phyloP scores from a whole-genome alignment of 768 basidiomycete species.

The Lactarius trivialis region DNA sequence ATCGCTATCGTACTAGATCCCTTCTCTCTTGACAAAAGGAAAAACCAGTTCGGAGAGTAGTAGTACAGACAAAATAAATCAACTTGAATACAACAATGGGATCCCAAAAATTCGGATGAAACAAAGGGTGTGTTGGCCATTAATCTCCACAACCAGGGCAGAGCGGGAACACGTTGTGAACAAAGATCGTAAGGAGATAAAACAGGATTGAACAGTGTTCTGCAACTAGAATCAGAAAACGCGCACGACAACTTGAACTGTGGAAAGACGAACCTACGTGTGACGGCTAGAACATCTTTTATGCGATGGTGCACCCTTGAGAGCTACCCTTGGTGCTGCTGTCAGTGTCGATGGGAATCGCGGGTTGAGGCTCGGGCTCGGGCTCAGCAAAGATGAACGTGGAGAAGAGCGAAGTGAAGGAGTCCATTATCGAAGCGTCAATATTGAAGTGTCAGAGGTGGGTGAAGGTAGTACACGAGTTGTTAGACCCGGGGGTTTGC shows the following conservation, averaged over 20 bases:
- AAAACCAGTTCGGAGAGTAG: background rate
- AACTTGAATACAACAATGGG: too few species aligned
- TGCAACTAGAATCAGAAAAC: background rate
- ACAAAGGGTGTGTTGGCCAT: conserved; percentile 1
- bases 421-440: conserved; percentile 9
- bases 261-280: background rate
- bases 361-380: background rate
- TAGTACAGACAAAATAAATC: background rate
- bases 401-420: conserved; percentile 1
- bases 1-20: background rate
- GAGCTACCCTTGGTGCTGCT: background rate
- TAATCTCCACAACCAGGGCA: background rate
- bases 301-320: conserved; percentile 9
- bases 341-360: conserved; percentile 7
- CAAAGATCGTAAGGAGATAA: background rate
- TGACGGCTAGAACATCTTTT: background rate
- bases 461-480: too few species aligned
- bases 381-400: background rate
- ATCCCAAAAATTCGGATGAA: background rate
- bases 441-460: background rate
- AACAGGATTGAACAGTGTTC: background rate
- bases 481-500: too few species aligned
- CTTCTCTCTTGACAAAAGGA: background rate
- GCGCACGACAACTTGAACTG: background rate
- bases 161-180: background rate